Conservation (phyloP, 768 basidiomycete genomes). For the Porphyrellus cyaneotinctus region DNA sequence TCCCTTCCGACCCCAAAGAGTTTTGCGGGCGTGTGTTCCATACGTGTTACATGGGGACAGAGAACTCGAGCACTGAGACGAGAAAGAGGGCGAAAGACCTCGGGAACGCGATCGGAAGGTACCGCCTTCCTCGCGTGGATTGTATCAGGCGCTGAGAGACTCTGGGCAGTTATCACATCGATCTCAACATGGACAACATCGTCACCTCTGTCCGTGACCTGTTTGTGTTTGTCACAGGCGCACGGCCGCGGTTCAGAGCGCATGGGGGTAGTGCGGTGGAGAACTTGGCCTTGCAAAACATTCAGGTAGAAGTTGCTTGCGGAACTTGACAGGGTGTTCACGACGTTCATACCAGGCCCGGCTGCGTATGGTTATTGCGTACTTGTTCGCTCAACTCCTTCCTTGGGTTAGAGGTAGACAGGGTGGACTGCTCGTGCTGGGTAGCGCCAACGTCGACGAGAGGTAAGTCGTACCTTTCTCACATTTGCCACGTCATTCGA, state of each 20-base stretch:
- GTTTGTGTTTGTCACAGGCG: conserved; percentile 77
- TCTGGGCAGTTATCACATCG: conserved; percentile 74
- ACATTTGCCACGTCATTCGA: background rate
- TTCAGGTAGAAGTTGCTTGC: conserved; percentile 53
- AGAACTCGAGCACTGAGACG: conserved; percentile 89
- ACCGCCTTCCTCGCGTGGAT: conserved; percentile 6
- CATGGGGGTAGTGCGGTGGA: conserved; percentile 86
- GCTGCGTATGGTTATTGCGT: conserved; percentile 90
- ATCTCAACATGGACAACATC: conserved; percentile 93
- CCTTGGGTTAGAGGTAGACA: conserved; percentile 84
- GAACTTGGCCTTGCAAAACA: conserved; percentile 96
- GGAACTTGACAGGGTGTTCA: background rate
- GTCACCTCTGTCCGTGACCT: conserved; percentile 81
- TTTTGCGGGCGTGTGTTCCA: conserved; percentile 88
- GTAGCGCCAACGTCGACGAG: conserved; percentile 98
- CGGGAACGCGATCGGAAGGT: conserved; percentile 88
- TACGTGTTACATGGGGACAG: conserved; percentile 99
- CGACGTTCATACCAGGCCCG: conserved; percentile 58
- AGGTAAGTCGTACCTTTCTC: conserved; percentile 46
- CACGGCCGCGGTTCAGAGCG: conserved; percentile 70
- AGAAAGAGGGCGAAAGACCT: conserved; percentile 82
- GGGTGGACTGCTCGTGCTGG: conserved; percentile 91
- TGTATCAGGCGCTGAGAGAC: background rate
- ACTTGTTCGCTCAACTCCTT: conserved; percentile 91
- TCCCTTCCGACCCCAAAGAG: conserved; percentile 84